phyloP scores from a whole-genome alignment of 441 rosid genomes.

The Adansonia madagascariensis region DNA sequence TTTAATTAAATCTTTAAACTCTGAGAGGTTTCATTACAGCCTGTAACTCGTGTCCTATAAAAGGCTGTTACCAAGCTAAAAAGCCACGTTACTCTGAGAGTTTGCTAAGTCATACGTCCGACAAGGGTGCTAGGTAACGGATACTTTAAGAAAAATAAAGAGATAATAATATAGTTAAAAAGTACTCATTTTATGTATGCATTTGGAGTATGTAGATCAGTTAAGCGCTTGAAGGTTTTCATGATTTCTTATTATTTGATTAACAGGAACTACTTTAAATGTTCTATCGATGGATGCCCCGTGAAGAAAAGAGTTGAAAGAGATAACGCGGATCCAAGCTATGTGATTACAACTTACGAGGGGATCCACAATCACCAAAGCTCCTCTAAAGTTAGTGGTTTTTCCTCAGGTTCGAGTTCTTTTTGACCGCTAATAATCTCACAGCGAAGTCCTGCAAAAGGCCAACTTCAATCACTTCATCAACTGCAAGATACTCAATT shows the following conservation, averaged over 20 bases:
- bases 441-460: constrained; percentile 10
- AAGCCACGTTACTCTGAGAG: too few relatives aligned
- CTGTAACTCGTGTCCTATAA: neutral
- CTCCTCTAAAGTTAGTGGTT: neutral
- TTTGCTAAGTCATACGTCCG: too few relatives aligned
- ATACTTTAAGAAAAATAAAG: too few relatives aligned
- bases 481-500: neutral
- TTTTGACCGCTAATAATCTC: neutral
- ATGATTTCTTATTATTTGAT: constrained; percentile 4
- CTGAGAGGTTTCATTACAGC: neutral
- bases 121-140: too few relatives aligned
- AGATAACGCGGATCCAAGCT: constrained; percentile 70
- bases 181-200: neutral
- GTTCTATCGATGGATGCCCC: constrained; percentile 69
- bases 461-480: neutral
- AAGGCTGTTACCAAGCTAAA: neutral
- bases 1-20: neutral
- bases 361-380: constrained; percentile 60
- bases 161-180: too few relatives aligned
- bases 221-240: neutral
- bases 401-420: neutral
- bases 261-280: constrained; percentile 79
- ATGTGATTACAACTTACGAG: constrained; percentile 85
- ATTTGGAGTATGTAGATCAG: neutral
- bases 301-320: constrained; percentile 95